A percentile compares a stretch with the other conserved stretches of the same genome.
These are phyloP conservation scores for Metschnikowia chrysomelidarum DNA, from an alignment of 805 yeast genomes.

Conservation along the genomic window DNA sequence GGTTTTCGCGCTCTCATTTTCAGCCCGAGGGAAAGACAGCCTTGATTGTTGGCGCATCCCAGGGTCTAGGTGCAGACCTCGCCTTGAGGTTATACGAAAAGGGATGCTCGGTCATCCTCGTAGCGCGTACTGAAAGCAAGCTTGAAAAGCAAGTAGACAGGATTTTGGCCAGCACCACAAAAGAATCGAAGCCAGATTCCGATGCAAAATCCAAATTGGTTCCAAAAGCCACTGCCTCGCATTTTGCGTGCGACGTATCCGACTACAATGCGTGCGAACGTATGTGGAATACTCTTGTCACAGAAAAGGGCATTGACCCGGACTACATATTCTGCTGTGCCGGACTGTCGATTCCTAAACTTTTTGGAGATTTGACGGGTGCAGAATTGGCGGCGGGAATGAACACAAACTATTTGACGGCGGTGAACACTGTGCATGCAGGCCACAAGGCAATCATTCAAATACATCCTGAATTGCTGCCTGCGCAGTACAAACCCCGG, in stretches of 20 bases:
- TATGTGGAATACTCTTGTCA: constrained; percentile 38
- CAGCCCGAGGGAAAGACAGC: constrained; percentile 51
- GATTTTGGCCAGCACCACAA: constrained; percentile 24
- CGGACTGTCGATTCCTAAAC: constrained; percentile 77
- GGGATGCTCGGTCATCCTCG: constrained; percentile 67
- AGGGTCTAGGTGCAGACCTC: constrained; percentile 84
- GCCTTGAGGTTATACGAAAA: constrained; percentile 54
- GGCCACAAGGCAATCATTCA: constrained; percentile 43
- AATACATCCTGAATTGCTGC: constrained; percentile 13
- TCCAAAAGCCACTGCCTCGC: constrained; percentile 20
- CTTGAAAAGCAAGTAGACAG: constrained; percentile 47
- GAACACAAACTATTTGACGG: constrained; percentile 67
- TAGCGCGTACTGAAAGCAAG: constrained; percentile 72
- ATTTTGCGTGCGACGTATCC: constrained; percentile 65
- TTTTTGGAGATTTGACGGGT: constrained; percentile 65
- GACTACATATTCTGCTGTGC: constrained; percentile 85
- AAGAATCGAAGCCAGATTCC: constrained; percentile 2
- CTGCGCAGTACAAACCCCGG: constrained; percentile 42
- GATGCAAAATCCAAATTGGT: constrained; percentile 16
- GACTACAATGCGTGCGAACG: constrained; percentile 47
- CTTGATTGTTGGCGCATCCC: constrained; percentile 90
- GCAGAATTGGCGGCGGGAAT: constrained; percentile 62
- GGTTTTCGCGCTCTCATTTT: constrained; percentile 25
- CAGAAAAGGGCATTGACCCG: constrained; percentile 41
- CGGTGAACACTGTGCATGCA: constrained; percentile 68